phyloP scores from a whole-genome alignment of 75 land plant genomes.

The Selaginella tamariscina region DNA sequence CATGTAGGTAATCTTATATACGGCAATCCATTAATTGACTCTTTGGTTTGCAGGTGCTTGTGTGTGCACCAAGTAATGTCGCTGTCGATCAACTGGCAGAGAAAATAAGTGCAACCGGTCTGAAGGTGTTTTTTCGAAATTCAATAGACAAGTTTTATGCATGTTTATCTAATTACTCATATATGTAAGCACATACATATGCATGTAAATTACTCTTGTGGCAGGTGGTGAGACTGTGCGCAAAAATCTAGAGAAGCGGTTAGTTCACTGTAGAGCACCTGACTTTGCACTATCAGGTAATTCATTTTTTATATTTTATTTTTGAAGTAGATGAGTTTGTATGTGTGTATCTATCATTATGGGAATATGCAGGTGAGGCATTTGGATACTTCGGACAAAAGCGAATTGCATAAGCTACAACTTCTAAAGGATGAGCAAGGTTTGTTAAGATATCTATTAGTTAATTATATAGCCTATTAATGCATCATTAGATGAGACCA shows the following conservation, averaged over 20 bases:
- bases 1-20: too few species aligned
- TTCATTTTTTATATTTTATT: neutral
- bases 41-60: constrained; percentile 52
- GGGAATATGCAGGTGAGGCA: constrained; percentile 64
- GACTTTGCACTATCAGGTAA: constrained; percentile 94
- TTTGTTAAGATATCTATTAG: constrained; percentile 12
- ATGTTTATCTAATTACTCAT: neutral
- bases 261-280: constrained; percentile 95
- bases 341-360: too few species aligned
- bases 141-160: neutral
- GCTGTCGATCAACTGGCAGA: constrained; percentile 99
- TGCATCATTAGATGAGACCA: neutral
- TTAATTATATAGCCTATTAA: too few species aligned
- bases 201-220: neutral
- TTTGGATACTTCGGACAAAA: constrained; percentile 96
- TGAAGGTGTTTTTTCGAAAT: constrained; percentile 78
- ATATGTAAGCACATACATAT: neutral
- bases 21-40: neutral
- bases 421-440: constrained; percentile 99
- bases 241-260: constrained; percentile 98
- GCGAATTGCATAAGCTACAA: constrained; percentile 93
- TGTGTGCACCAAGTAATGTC: constrained; percentile 99
- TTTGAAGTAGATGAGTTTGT: too few species aligned
- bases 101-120: constrained; percentile 98
- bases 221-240: constrained; percentile 95